A percentile compares a stretch with the other conserved stretches of the same genome.
These are phyloP conservation scores for Diaporthe aspalathi DNA, from an alignment of 2,329 filamentous ascomycete genomes.

Conservation along the genomic window DNA sequence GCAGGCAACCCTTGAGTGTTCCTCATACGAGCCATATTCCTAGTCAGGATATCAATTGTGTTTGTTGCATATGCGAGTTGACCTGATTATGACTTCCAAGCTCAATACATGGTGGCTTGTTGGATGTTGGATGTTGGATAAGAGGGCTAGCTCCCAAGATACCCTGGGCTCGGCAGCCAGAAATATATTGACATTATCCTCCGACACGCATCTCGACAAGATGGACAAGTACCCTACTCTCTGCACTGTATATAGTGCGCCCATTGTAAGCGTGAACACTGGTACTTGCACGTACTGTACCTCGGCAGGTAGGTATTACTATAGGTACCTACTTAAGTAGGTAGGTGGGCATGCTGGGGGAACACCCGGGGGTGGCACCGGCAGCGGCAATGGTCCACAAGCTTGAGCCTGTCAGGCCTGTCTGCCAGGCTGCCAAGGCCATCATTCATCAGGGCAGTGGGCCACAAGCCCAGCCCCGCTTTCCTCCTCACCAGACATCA, in stretches of 20 bases:
- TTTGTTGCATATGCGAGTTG: background rate
- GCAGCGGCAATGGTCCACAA: too few species aligned
- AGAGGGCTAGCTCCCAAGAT: background rate
- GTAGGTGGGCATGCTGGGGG: slow-evolving; percentile 8
- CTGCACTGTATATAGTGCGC: background rate
- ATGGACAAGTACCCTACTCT: too few species aligned
- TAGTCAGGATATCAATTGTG: too few species aligned
- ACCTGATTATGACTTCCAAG: background rate
- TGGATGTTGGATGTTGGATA: background rate
- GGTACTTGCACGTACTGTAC: background rate
- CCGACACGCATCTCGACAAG: too few species aligned
- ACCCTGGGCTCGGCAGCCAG: background rate
- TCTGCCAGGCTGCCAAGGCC: background rate
- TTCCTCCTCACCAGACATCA: slow-evolving; percentile 16
- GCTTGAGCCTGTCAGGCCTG: too few species aligned
- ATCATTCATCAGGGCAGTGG: slow-evolving; percentile 9
- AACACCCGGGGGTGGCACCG: slow-evolving; percentile 13
- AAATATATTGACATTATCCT: background rate
- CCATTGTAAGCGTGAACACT: background rate
- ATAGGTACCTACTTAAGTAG: too few species aligned
- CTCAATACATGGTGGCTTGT: background rate
- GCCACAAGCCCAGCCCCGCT: slow-evolving; percentile 16
- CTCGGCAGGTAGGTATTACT: too few species aligned
- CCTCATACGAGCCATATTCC: background rate
- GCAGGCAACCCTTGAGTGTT: background rate